Conservation (phyloP, 805 yeast species). For the Schwanniomyces polymorphus region DNA sequence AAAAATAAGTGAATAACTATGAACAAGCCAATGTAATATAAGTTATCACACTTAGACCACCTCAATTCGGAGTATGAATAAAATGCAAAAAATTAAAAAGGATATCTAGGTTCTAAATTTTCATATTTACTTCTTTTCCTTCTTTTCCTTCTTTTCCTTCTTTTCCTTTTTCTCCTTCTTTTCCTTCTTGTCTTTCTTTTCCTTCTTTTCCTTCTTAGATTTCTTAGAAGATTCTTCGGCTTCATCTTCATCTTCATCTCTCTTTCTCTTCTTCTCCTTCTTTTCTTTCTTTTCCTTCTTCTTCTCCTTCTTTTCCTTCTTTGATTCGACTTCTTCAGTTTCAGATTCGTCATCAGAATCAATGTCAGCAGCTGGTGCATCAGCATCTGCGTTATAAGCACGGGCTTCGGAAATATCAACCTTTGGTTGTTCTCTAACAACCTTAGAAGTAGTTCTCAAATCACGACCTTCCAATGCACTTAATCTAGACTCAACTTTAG, state of each 20-base stretch:
- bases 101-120: background rate
- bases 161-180: slow-evolving; percentile 27
- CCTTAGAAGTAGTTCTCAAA: slow-evolving; percentile 82
- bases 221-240: slow-evolving; percentile 8
- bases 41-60: background rate
- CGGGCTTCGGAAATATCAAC: slow-evolving; percentile 81
- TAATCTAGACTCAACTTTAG: slow-evolving; percentile 91
- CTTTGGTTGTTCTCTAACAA: slow-evolving; percentile 81
- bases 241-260: slow-evolving; percentile 6
- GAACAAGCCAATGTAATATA: background rate
- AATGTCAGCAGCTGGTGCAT: slow-evolving; percentile 51
- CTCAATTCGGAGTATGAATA: background rate
- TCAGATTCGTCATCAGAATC: slow-evolving; percentile 34
- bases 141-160: slow-evolving; percentile 26
- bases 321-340: slow-evolving; percentile 27
- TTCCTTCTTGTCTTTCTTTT: slow-evolving; percentile 26
- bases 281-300: slow-evolving; percentile 25
- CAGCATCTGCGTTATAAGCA: slow-evolving; percentile 95
- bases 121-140: slow-evolving; percentile 15
- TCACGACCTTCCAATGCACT: slow-evolving; percentile 97
- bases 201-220: slow-evolving; percentile 15
- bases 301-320: slow-evolving; percentile 29
- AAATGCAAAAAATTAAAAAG: slow-evolving; percentile 3
- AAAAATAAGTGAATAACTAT: slow-evolving; percentile 1
- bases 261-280: slow-evolving; percentile 24